These are phyloP conservation scores for Rhynchospora pubera DNA, from an alignment of 176 grass and related monocot species.

Conservation along the genomic window DNA sequence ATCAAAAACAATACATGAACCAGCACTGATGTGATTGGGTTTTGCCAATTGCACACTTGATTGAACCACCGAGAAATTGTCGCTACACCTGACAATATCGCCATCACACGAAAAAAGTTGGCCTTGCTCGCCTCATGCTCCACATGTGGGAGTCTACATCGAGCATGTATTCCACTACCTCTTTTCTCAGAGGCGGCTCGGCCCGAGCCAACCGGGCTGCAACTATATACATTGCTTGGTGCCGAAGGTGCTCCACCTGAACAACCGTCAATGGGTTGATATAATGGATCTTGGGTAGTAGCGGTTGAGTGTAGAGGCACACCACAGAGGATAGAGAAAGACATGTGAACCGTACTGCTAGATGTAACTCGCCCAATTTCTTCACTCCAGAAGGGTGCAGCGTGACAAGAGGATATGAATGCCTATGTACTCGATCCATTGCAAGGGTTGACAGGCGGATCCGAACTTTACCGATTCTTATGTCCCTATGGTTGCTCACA, in stretches of 20 bases:
- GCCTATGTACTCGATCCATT: conserved; percentile 45
- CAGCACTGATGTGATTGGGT: conserved; percentile 15
- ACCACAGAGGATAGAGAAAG: conserved; percentile 40
- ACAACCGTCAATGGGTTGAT: conserved; percentile 34
- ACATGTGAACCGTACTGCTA: conserved; percentile 64
- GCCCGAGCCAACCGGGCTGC: background rate
- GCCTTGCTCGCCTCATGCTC: conserved; percentile 28
- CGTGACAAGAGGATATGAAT: conserved; percentile 35
- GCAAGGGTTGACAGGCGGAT: conserved; percentile 66
- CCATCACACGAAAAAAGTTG: conserved; percentile 20
- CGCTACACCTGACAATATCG: background rate
- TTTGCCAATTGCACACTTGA: conserved; percentile 7
- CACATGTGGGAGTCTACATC: conserved; percentile 28
- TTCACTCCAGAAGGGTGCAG: conserved; percentile 49
- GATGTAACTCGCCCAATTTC: conserved; percentile 64
- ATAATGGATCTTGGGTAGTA: conserved; percentile 66
- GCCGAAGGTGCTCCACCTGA: conserved; percentile 30
- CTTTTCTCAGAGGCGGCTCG: conserved; percentile 18
- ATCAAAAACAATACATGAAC: conserved; percentile 20
- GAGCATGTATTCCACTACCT: conserved; percentile 32
- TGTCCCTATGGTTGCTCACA: conserved; percentile 3
- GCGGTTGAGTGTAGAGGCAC: conserved; percentile 34
- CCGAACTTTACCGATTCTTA: conserved; percentile 65
- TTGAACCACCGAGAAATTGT: conserved; percentile 7
- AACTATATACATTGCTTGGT: conserved; percentile 21